phyloP scores from a whole-genome alignment of 2,329 filamentous ascomycete species.

The Aspergillus novoparasiticus region DNA sequence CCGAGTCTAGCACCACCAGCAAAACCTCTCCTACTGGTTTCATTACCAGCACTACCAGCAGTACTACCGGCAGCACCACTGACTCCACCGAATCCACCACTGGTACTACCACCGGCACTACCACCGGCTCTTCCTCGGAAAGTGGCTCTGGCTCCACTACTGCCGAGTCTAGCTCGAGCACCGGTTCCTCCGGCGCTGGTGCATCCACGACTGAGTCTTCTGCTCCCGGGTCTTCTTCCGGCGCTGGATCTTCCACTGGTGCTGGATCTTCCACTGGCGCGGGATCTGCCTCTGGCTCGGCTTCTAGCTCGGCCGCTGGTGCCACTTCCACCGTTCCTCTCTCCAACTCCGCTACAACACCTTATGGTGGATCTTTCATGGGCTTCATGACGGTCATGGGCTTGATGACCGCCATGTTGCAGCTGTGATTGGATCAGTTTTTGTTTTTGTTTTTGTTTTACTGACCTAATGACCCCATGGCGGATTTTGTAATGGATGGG shows the following conservation, averaged over 20 bases:
- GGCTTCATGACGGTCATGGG: slow-evolving; percentile 20
- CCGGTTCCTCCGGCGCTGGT: slow-evolving; percentile 5
- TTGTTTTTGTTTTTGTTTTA: background rate
- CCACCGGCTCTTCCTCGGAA: slow-evolving; percentile 13
- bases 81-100: slow-evolving; percentile 1
- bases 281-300: slow-evolving; percentile 16
- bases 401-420: slow-evolving; percentile 32
- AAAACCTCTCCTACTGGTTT: slow-evolving; percentile 12
- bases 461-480: background rate
- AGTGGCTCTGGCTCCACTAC: slow-evolving; percentile 17
- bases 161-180: slow-evolving; percentile 2
- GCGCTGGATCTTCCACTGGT: background rate
- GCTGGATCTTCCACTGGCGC: background rate
- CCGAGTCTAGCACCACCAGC: slow-evolving; percentile 11
- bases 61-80: slow-evolving; percentile 1
- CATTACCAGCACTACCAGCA: slow-evolving; percentile 2
- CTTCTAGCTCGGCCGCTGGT: slow-evolving; percentile 10
- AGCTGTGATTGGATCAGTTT: slow-evolving; percentile 25
- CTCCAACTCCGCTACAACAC: slow-evolving; percentile 23
- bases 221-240: slow-evolving; percentile 10
- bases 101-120: background rate
- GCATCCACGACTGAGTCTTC: slow-evolving; percentile 8
- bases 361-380: slow-evolving; percentile 26
- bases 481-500: background rate
- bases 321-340: slow-evolving; percentile 21